Evolutionary conservation across 106 monocot genomes (phyloP), one percentile per base, ranked within the genome.

Genomic region (Alisma plantagoaquatica): DNA sequence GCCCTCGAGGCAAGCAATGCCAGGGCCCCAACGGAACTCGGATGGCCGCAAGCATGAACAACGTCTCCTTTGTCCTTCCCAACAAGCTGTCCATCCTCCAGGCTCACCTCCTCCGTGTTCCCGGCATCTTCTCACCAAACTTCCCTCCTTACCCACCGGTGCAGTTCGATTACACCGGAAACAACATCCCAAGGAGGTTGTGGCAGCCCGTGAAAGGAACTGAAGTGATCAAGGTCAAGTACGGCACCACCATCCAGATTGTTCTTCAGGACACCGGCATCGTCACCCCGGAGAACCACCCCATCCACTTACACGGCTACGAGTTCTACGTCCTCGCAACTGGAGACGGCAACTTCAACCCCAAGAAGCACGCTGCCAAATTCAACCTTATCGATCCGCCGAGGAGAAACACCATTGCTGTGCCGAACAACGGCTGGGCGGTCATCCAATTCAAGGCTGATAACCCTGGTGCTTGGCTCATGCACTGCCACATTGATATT

Each of bases 401-500:
- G 19, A 10, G 46, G 51, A 55, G 82, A 35, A 82, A 77, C 54
- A 82, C 77, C 10, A 70, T 82, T 9, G 70, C 49, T 1, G 81
- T 82, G 55, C 77, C 81, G 27, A 73, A 64, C 10, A 63, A 43
- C 19, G 81, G 81, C 22, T 82, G 81, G 81, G 72, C 81, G 0
- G 81, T 70, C 12, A 69, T 77, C 29, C 48, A 73, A 33, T 82
- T 82, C 21, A 61, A 65, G 33, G 81, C 81, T 2, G 69, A 82
- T 29, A 82, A 82, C 44, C 81, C 61, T 2, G 61, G 61, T 2
- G 61, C 47, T 21, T 62, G 87, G 87, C 21, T 82, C 4, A 56
- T 87, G 77, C 87, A 87, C 27, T 87, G 87, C 66, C 87, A 87
- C 26, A 31, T 87, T 15, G 87, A 82, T 41, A 60, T 72, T 2